Evolutionary conservation across 108 stramenopile genomes (phyloP).

Genomic region (Pinguiococcus pyrenoidosus): DNA sequence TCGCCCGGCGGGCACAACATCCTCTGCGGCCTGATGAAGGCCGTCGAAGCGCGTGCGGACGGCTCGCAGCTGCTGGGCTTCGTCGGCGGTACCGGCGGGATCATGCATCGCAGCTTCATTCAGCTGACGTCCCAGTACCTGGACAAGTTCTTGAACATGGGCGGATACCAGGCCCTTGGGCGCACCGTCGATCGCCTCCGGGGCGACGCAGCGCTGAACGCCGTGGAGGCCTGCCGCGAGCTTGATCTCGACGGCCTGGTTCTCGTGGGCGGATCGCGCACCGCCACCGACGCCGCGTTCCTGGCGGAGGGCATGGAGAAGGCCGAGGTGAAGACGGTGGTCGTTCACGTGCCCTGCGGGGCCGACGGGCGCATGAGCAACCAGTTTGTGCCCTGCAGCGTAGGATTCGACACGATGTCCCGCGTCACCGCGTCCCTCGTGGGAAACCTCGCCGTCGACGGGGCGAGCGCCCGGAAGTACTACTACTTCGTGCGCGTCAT

Average conservation of each 20-base stretch:
- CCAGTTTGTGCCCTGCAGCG: conserved; percentile 32
- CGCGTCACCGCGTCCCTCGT: conserved; percentile 30
- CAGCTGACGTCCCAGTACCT: conserved; percentile 22
- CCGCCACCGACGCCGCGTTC: conserved; percentile 28
- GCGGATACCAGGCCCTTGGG: conserved; percentile 25
- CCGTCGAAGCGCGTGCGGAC: too few species aligned
- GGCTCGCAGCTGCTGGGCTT: conserved; percentile 23
- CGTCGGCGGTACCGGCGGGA: conserved; percentile 21
- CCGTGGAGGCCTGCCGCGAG: conserved; percentile 7
- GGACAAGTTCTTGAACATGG: conserved; percentile 18
- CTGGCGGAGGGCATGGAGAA: conserved; percentile 26
- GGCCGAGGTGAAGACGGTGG: conserved; percentile 15
- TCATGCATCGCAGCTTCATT: conserved; percentile 21
- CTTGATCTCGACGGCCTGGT: conserved; percentile 26
- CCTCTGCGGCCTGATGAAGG: conserved; percentile 25
- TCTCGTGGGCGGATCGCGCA: conserved; percentile 23
- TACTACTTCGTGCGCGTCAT: conserved; percentile 38
- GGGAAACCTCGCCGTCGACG: conserved; percentile 34
- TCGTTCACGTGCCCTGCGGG: conserved; percentile 22
- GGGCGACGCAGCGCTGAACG: conserved; percentile 8
- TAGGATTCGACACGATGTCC: conserved; percentile 36
- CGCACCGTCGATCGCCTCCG: conserved; percentile 18
- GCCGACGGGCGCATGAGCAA: conserved; percentile 30
- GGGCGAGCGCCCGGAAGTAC: conserved; percentile 32
- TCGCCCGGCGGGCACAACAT: conserved; percentile 28